Base-by-base conservation (phyloP, 495 filamentous ascomycete species). In the Penicillium paradoxum region DNA sequence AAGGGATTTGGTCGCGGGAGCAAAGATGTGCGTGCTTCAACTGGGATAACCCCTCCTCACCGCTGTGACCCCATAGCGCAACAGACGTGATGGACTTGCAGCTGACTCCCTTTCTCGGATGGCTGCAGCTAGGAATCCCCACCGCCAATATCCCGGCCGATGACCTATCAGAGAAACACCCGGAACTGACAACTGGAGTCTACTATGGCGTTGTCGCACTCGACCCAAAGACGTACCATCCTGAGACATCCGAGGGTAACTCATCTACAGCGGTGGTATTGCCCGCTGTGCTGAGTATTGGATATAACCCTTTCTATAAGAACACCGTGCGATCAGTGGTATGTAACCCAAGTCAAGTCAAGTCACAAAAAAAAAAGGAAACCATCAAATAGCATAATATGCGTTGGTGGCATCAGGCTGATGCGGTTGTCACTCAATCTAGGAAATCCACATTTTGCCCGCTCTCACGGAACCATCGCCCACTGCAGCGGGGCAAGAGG, bases 281-380 rank as follows among this genome's bases (percentile, higher is more conserved):
- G 67, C 89, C 89, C 0, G 95, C 95, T 74, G 92, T 96, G 44
- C 84, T 98, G 85, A 87, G 82, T 33, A 92, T 98, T 45, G 91
- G 92, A n/a, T 96, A 88, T 77, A 96, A 96, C 63, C 90, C 91
- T 0, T 95, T 89, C 69, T 96, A 95, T 73, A 91, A 90, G 66
- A 96, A 97, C 68, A 79, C 79, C 19, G 81, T 86, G 34, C 79
- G 89, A 17, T 86, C 81, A 34, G 88, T 92, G 59, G 79, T 80
- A 67, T 24, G 73, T 72, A 0, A 21, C 37, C 47, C 36, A 8
- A 48, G 10, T 40, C 21, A 14, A 34, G 14, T 14, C 40, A 45
- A n/a, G n/a, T n/a, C n/a, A n/a, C n/a, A n/a, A n/a, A n/a, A n/a
- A n/a, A n/a, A n/a, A n/a, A n/a, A n/a, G n/a, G n/a, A n/a, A n/a